Evolutionary conservation across 2,329 filamentous ascomycete species (phyloP), one percentile per base, ranked within the genome.

Genomic region (Xylogone sp.): DNA sequence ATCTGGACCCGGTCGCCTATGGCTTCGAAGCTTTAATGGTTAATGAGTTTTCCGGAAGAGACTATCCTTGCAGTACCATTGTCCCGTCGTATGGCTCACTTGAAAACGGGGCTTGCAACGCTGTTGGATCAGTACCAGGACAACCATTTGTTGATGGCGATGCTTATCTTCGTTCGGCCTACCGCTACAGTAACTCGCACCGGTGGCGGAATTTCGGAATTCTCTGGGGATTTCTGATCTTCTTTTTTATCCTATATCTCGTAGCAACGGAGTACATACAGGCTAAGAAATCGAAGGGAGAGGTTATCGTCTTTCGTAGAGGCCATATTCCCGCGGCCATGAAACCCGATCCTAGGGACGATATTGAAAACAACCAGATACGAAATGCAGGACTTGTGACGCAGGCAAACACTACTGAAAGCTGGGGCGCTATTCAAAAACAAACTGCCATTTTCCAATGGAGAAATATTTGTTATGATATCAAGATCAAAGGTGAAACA

Each of bases 11-110:
- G 2, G 78, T 95, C 10, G 83, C 82, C 1, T 95, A 95, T 57
- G 83, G 83, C 0, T 96, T 95, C 62, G 90, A 95, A 67, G 74
- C 83, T 0, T 76, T 95, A 19, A 87, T 93, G 78, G 79, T 90
- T 57, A 96, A 95, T 69, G 91, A 96, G 68, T 96, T 96, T 45
- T 53, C 49, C 44, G 56, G 52, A 21, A 53, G 57, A 8, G 45
- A 49, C 8, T 60, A 64, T 27, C 50, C 53, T 22, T 66, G 64
- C 48, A 27, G 42, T 44, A 1, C 27, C 47, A 61, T 61, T 34
- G 53, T 65, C 3, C 64, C 64, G 2, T 31, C 42, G 1, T 62
- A 60, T n/a, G 47, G n/a, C 18, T 3, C 13, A 2, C 52, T 34
- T 34, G 48, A 51, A 4, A 49, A 57, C 21, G 46, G 56, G 2